Base-by-base conservation (phyloP, 1,284 basidiomycete species). In the Phellopilus nigrolimitatus region DNA sequence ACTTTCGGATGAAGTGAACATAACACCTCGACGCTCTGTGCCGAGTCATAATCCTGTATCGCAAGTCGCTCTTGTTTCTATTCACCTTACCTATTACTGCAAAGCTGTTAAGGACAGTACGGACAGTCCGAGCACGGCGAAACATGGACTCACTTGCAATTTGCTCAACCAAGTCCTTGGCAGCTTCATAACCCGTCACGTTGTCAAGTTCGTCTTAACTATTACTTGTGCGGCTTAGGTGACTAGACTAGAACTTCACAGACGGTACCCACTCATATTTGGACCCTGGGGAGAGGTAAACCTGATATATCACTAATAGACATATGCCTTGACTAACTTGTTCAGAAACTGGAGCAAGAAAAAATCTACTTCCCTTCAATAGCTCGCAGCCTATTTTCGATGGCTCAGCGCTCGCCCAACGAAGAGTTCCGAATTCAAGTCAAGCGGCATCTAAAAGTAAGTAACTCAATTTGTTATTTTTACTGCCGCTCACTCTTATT, bases 261-360 rank as follows among this genome's bases (percentile, higher is more conserved):
- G 86, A 59, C 78, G 80, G 2, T 88, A 88, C 66, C 86, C 86
- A 13, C 68, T 87, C 21, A 76, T 88, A 51, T 89, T 89, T 63
- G 87, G 87, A 2, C 63, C 70, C 25, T 80, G 79, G 78, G 71
- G 73, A 60, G 71, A 76, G 69, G 84, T 84, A n/a, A n/a, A n/a
- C n/a, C n/a, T n/a, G n/a, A n/a, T n/a, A n/a, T n/a, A n/a, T n/a
- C n/a, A n/a, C n/a, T n/a, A n/a, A n/a, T n/a, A n/a, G n/a, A n/a
- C n/a, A n/a, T n/a, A n/a, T n/a, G n/a, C n/a, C n/a, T n/a, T n/a
- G n/a, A n/a, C n/a, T n/a, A n/a, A n/a, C n/a, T n/a, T n/a, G n/a
- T n/a, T n/a, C 62, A 88, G 84, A 79, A 76, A 70, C 68, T 84
- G 30, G 74, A 77, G 55, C 54, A 68, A 13, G 85, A 88, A 64